A percentile compares a stretch with the other conserved stretches of the same genome.
Evolutionary conservation across 345 rosid genomes (phyloP).

Genomic region (Microthlaspi erraticum): DNA sequence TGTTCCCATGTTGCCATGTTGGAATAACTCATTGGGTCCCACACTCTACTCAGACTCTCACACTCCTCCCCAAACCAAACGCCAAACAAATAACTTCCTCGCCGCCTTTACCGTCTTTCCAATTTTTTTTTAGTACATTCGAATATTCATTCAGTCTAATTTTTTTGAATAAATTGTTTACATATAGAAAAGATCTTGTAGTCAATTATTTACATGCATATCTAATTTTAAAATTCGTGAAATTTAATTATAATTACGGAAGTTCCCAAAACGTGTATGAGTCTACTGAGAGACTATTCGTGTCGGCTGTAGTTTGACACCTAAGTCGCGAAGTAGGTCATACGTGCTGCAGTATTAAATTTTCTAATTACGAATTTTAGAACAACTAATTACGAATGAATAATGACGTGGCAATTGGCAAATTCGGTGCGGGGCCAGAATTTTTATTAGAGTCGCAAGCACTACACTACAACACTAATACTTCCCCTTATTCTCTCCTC

Average conservation of each 20-base stretch:
- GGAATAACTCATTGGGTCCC: conserved; percentile 35
- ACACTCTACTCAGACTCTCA: not conserved
- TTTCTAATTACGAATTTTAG: not conserved
- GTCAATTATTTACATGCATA: no score
- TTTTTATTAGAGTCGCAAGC: conserved; percentile 34
- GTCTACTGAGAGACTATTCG: conserved; percentile 8
- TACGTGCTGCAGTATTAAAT: conserved; percentile 41
- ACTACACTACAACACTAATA: conserved; percentile 32
- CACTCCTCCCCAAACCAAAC: conserved; percentile 6
- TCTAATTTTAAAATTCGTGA: no score
- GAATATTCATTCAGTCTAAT: not conserved
- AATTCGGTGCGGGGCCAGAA: conserved; percentile 43
- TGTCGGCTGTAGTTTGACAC: conserved; percentile 45
- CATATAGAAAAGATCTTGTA: no score
- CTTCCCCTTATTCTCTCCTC: conserved; percentile 13
- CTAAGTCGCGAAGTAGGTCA: conserved; percentile 40
- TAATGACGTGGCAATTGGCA: conserved; percentile 42
- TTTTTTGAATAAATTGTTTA: no score
- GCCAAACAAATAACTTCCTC: not conserved
- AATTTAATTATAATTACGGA: no score
- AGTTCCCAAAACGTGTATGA: not conserved
- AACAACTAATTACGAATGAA: conserved; percentile 11
- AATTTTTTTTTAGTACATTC: not conserved
- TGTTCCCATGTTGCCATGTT: conserved; percentile 48
- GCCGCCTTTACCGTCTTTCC: conserved; percentile 10